Base-by-base conservation (phyloP, 768 basidiomycete genomes). In the Trametes villosa region DNA sequence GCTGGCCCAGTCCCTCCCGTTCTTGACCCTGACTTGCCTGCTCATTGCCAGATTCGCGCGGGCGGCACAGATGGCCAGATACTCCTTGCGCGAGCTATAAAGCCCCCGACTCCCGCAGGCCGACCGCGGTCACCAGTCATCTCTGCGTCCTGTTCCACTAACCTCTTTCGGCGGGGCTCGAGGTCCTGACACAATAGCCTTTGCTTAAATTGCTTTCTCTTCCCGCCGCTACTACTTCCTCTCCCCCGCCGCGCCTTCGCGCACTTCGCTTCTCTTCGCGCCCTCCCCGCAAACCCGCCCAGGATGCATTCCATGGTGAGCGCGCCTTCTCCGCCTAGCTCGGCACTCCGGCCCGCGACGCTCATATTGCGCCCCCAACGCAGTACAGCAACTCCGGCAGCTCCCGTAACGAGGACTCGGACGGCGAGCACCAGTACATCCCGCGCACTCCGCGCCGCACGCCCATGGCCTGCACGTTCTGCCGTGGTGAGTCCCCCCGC, bases 401-500 rank as follows among this genome's bases (percentile, higher is more conserved):
- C 17, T 31, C 41, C 33, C 53, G 41, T 42, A 53, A 54, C 47
- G 66, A 70, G 40, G 67, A 68, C 38, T 72, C 71, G 18, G 71
- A 72, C 50, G 64, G 61, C 17, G 71, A 70, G 40, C 33, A 42
- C 20, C n/a, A n/a, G n/a, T 70, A 71, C 47, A 61, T 57, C n/a
- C 71, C 68, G 15, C 53, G 68, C 20, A 70, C 69, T 2, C 78
- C 80, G 7, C 74, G 79, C 60, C 66, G 87, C 54, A 87, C 83
- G 0, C 81, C 85, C 0, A 88, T 91, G 86, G 89, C 89, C 8
- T 91, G 89, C 68, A 80, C 82, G 55, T 91, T 90, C 68, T 91
- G 89, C 70, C 77, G 89, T 72, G 85, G 88, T 86, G 65, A 57
- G 73, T 59, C n/a, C 46, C 24, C 24, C 44, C 12, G 4, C 24